Evolutionary conservation across 2,329 filamentous ascomycete genomes (phyloP), one percentile per base, ranked within the genome.

Genomic region (Arthrobotrys sinensis): DNA sequence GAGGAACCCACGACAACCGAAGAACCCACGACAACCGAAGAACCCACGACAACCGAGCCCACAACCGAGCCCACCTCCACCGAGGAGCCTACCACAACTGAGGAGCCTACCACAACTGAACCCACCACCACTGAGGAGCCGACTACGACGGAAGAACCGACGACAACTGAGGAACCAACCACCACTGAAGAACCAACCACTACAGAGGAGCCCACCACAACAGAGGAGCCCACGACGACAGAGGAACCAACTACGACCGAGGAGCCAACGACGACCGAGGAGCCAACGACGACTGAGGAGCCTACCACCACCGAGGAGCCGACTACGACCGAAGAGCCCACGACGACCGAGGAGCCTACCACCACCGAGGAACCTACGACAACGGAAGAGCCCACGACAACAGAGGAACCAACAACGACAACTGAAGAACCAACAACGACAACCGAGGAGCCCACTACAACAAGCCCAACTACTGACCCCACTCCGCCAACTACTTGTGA

Each of bases 111-210:
- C 7, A n/a, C 53, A 36, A 38, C 52, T 5, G 52, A 19, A 10
- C n/a, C 45, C 45, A 16, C 52, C n/a, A 55, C 24, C 52, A 55
- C 52, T 11, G 24, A 55, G 12, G 28, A 28, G 5, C 16, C 52
- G 7, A 40, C 34, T 21, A 62, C 57, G 4, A 63, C 52, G 4
- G 24, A 38, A 6, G 40, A 45, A n/a, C 40, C 40, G 1, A n/a
- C 40, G 4, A n/a, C 57, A 28, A 24, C 57, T 5, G 40, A 38
- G 14, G n/a, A 38, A n/a, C n/a, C 57, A 14, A 63, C 10, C 10
- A 45, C 57, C 10, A 45, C 57, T 2, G 16, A 38, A 2, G 19
- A 43, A 16, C 24, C 40, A 16, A 46, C 60, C 8, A 36, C 60
- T 8, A 65, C 40, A 16, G 32, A 45, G 40, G n/a, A 45, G 40